These are phyloP conservation scores for Aspergillus steynii DNA, from an alignment of 495 filamentous ascomycete genomes.

Conservation along the genomic window DNA sequence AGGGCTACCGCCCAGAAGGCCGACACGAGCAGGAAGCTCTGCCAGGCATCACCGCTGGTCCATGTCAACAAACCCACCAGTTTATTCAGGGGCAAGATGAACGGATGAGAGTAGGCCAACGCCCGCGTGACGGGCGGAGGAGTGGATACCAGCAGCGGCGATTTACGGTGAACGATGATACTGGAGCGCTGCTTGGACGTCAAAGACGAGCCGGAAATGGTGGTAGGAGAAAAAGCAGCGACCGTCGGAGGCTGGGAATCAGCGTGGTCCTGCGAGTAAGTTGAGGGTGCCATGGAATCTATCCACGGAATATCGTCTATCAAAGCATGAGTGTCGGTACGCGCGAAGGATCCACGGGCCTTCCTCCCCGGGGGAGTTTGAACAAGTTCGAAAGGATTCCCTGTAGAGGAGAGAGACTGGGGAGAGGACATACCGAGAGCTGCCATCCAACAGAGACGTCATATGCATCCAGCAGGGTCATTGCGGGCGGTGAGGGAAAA, in stretches of 20 bases:
- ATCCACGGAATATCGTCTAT: conserved; percentile 65
- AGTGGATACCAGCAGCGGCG: conserved; percentile 86
- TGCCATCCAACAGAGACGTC: conserved; percentile 59
- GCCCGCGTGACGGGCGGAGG: conserved; percentile 91
- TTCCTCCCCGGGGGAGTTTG: background rate
- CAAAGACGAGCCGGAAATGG: conserved; percentile 65
- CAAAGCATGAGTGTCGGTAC: conserved; percentile 21
- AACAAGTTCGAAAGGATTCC: background rate
- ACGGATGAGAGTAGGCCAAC: conserved; percentile 91
- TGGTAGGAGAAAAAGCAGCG: conserved; percentile 84
- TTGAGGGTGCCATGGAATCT: conserved; percentile 56
- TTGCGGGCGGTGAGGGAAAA: conserved; percentile 28
- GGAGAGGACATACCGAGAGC: conserved; percentile 52
- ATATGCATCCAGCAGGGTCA: conserved; percentile 33
- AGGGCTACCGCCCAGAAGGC: conserved; percentile 82
- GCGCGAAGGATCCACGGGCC: background rate
- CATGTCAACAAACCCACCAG: conserved; percentile 83
- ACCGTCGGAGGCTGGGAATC: conserved; percentile 66
- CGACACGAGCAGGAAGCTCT: conserved; percentile 87
- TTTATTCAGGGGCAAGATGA: conserved; percentile 82
- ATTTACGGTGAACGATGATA: conserved; percentile 95
- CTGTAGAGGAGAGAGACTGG: background rate
- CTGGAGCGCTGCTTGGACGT: conserved; percentile 79
- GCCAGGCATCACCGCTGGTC: conserved; percentile 92
- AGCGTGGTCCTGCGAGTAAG: conserved; percentile 40